Evolutionary conservation across 1,284 basidiomycete species (phyloP), one percentile per base, ranked within the genome.

Genomic region (Heterobasidion parviporum): DNA sequence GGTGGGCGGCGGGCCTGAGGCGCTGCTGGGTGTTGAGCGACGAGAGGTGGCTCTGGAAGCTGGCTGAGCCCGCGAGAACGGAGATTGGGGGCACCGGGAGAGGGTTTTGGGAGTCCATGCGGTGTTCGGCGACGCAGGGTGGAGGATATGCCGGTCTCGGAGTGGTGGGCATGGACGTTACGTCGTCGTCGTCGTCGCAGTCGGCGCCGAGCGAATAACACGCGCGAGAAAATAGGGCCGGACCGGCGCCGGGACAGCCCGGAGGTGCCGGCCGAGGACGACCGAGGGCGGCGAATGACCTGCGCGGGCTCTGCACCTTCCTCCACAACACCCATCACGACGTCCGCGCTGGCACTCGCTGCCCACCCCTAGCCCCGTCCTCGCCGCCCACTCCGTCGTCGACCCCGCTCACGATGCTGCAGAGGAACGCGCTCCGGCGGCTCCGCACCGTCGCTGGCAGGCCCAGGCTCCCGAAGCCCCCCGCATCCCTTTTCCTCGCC

Each of bases 31-130:
- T 70, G 38, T 72, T 73, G 8, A 70, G 64, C 14, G 66, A 67
- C 15, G 75, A 79, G 34, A 78, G 66, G 60, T 76, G 72, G 54
- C 73, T 75, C 54, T 78, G 75, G 54, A 78, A 70, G 58, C 74
- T 76, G 52, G 70, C 72, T 12, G 70, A 74, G 51, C 64, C 66
- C 12, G 64, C 10, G 3, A 41, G n/a, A 4, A 26, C 26, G 26
- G 26, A 12, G 20, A 59, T 0, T 26, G 26, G 26, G 20, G 26
- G 26, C 26, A 5, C 26, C 3, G 26, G 26, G 26, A 26, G 26
- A 26, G 26, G 26, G 26, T 26, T 26, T 26, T 3, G 3, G 26
- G 26, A 26, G 26, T 26, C 26, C 26, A 26, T 26, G 26, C 26
- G 26, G 26, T 26, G 26, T 26, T 26, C 26, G 26, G 26, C 26